These are phyloP conservation scores for Rosa chinensis DNA, from an alignment of 306 rosid genomes.

Conservation along the genomic window DNA sequence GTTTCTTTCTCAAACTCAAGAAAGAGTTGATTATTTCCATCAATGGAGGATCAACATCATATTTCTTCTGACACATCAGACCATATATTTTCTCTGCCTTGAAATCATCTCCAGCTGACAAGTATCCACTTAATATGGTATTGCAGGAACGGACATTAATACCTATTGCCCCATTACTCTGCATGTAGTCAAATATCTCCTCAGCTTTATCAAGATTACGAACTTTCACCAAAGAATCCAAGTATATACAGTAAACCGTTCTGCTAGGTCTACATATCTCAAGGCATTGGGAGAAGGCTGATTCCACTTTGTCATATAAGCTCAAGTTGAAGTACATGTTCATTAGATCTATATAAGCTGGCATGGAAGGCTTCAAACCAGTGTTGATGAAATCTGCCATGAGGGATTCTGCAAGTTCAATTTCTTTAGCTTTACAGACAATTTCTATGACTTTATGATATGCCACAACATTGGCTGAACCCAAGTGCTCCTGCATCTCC, in stretches of 20 bases:
- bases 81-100: constrained; percentile 77
- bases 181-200: constrained; percentile 65
- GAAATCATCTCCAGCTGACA: constrained; percentile 53
- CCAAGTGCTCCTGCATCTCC: constrained; percentile 64
- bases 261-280: constrained; percentile 74
- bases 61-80: constrained; percentile 76
- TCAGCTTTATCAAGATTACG: constrained; percentile 73
- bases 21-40: constrained; percentile 76
- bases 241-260: constrained; percentile 64
- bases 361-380: constrained; percentile 66
- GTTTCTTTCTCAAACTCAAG: constrained; percentile 67
- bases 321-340: constrained; percentile 69
- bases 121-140: constrained; percentile 73
- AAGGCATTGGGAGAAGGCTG: constrained; percentile 63
- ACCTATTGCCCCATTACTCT: constrained; percentile 51
- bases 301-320: constrained; percentile 65
- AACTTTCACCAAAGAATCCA: constrained; percentile 81
- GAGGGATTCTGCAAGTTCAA: constrained; percentile 70
- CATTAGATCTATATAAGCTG: constrained; percentile 64
- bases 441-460: constrained; percentile 71
- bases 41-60: constrained; percentile 57
- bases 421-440: constrained; percentile 66
- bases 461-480: constrained; percentile 50
- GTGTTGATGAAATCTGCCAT: constrained; percentile 62
- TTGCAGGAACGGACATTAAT: constrained; percentile 78